A percentile compares a stretch with the other conserved stretches of the same genome.
Conservation (phyloP, 805 yeast genomes). For the Candida tibetensis region DNA sequence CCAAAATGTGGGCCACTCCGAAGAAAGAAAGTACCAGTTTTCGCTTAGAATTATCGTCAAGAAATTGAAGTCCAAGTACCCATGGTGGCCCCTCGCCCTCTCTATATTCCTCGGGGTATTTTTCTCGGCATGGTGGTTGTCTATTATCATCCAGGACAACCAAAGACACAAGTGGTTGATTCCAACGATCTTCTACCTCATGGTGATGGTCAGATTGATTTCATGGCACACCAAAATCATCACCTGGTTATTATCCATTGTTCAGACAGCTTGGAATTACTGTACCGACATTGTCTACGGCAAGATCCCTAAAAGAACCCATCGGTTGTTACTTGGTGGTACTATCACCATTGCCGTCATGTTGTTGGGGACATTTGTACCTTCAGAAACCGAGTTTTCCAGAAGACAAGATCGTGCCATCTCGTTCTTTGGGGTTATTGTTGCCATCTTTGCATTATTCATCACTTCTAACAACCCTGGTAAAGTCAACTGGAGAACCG, state of each 20-base stretch:
- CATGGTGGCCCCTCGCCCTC: conserved; percentile 12
- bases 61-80: conserved; percentile 10
- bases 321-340: conserved; percentile 45
- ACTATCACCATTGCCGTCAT: conserved; percentile 45
- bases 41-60: too few species aligned
- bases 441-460: conserved; percentile 44
- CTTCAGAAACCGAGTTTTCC: conserved; percentile 46
- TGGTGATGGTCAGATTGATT: conserved; percentile 49
- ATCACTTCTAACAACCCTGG: conserved; percentile 45
- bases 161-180: conserved; percentile 54
- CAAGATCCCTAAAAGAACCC: conserved; percentile 37
- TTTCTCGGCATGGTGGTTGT: conserved; percentile 44
- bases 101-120: conserved; percentile 20
- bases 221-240: conserved; percentile 44
- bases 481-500: conserved; percentile 55
- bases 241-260: conserved; percentile 12
- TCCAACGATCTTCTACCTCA: conserved; percentile 53
- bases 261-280: conserved; percentile 23
- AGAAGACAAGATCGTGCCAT: conserved; percentile 51
- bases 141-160: conserved; percentile 49
- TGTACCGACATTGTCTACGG: conserved; percentile 33
- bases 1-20: too few species aligned
- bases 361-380: conserved; percentile 54
- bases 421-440: conserved; percentile 54
- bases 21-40: too few species aligned